These are phyloP conservation scores for Laguncularia racemosa DNA, from an alignment of 345 rosid genomes.

Conservation along the genomic window DNA sequence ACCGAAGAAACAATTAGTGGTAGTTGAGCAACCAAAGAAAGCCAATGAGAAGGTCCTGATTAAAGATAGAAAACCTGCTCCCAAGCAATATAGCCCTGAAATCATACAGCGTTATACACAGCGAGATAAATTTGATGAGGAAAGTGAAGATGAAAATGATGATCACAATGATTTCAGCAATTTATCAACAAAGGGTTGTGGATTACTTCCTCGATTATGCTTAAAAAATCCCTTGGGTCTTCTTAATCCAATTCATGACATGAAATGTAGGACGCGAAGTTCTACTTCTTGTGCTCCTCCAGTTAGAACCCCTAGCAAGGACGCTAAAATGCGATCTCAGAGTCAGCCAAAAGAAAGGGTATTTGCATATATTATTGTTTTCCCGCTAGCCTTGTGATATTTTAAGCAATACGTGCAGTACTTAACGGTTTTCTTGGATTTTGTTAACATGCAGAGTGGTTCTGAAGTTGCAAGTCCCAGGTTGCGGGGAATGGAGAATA, in stretches of 20 bases:
- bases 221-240: constrained; percentile 47
- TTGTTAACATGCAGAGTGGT: constrained; percentile 12
- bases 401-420: constrained; percentile 3
- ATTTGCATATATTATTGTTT: not conserved
- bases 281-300: constrained; percentile 24
- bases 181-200: constrained; percentile 60
- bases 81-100: constrained; percentile 17
- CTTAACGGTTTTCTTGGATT: no score
- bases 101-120: constrained; percentile 18
- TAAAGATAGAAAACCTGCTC: constrained; percentile 23
- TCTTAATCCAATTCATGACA: constrained; percentile 51
- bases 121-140: constrained; percentile 27
- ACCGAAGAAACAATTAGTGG: constrained; percentile 40
- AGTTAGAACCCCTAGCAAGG: constrained; percentile 34
- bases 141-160: constrained; percentile 36
- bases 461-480: constrained; percentile 32
- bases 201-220: constrained; percentile 64
- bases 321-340: constrained; percentile 28
- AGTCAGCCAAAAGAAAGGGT: constrained; percentile 48
- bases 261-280: constrained; percentile 40
- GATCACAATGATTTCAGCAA: constrained; percentile 27
- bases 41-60: constrained; percentile 22
- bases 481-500: constrained; percentile 26
- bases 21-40: constrained; percentile 45
- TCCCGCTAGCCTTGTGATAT: not conserved